Conservation (phyloP, 2,329 filamentous ascomycete species). For the Fusarium heterosporum region DNA sequence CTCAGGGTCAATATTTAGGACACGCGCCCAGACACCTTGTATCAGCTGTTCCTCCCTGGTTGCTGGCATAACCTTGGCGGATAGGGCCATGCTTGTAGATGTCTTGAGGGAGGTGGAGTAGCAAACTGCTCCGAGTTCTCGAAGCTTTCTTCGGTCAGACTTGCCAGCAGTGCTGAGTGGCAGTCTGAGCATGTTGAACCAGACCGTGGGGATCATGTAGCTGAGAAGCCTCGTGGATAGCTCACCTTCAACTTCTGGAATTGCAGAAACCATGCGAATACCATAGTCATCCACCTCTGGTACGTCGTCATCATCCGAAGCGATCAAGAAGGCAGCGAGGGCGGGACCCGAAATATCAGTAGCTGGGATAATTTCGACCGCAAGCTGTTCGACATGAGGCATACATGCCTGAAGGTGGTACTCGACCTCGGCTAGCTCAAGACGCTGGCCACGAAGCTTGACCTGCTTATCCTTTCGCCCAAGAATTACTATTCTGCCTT, state of each 20-base stretch:
- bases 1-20: conserved; percentile 1
- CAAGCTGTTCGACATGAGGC: background rate
- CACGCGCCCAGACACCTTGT: background rate
- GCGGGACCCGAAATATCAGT: background rate
- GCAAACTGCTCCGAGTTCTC: conserved; percentile 6
- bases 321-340: conserved; percentile 4
- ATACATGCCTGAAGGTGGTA: conserved; percentile 25
- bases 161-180: conserved; percentile 17
- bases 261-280: background rate
- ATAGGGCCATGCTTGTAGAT: background rate
- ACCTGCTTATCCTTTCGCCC: conserved; percentile 68
- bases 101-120: conserved; percentile 7
- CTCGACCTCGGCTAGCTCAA: conserved; percentile 56
- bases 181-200: background rate
- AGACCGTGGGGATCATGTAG: conserved; percentile 21
- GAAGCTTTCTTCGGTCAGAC: conserved; percentile 11
- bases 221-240: background rate
- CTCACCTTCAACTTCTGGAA: background rate
- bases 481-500: conserved; percentile 53
- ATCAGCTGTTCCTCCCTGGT: conserved; percentile 7
- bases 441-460: conserved; percentile 67
- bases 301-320: background rate
- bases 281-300: background rate
- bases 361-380: background rate
- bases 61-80: background rate